Percentiles rank a stretch among this genome's conserved stretches.
Evolutionary conservation across 495 filamentous ascomycete genomes (phyloP).

Genomic region (Aspergillus asperescens): DNA sequence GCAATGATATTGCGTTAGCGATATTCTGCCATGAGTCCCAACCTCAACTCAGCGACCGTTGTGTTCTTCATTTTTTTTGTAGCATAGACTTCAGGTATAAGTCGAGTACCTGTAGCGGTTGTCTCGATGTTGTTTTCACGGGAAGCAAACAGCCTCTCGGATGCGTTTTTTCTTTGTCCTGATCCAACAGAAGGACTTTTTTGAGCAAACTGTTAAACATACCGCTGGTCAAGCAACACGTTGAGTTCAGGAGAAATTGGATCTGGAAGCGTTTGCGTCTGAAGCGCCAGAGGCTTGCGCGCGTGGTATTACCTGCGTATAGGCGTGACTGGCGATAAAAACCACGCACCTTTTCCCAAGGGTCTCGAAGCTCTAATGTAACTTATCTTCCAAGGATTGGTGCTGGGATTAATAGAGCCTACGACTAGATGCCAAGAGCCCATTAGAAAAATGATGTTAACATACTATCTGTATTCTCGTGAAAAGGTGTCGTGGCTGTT

Average conservation of each 20-base stretch:
- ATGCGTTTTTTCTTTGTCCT: not conserved
- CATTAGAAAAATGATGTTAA: not conserved
- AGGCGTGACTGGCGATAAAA: not conserved
- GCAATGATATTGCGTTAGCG: no score
- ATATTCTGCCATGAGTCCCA: no score
- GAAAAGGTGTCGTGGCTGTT: not conserved
- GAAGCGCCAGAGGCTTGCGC: constrained; percentile 3
- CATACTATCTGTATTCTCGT: not conserved
- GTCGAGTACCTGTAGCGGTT: no score
- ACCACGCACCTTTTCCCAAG: constrained; percentile 13
- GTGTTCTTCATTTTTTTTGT: no score
- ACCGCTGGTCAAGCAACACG: constrained; percentile 12
- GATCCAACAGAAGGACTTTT: not conserved
- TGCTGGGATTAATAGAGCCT: not conserved
- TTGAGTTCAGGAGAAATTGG: constrained; percentile 12
- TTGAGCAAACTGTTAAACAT: not conserved
- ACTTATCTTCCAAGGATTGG: not conserved
- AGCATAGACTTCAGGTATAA: no score
- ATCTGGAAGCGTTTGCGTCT: constrained; percentile 19
- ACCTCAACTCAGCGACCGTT: no score
- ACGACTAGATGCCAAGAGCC: no score
- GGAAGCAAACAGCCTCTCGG: no score
- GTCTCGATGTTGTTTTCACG: no score
- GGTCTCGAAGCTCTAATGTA: not conserved
- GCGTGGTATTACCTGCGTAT: constrained; percentile 14